These are phyloP conservation scores for Echinochloa phyllopogon DNA, from an alignment of 176 grass and related monocot species.

Conservation along the genomic window DNA sequence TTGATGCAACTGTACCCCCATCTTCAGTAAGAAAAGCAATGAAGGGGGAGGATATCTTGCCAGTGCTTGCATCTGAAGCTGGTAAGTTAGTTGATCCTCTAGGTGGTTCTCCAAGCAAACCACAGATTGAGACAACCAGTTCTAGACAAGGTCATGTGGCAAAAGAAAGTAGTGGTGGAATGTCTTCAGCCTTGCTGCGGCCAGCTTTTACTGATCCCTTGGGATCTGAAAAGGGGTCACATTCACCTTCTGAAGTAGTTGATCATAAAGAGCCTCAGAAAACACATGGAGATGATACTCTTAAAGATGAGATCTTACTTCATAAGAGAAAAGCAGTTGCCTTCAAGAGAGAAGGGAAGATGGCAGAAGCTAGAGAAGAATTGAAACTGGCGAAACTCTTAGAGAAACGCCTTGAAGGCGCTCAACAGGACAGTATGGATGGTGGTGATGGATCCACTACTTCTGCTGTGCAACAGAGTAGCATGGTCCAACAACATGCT, in stretches of 20 bases:
- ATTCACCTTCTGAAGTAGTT: constrained; percentile 36
- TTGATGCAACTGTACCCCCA: constrained; percentile 13
- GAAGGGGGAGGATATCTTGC: background rate
- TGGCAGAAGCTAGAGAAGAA: constrained; percentile 85
- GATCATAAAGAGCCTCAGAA: constrained; percentile 41
- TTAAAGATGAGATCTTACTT: constrained; percentile 76
- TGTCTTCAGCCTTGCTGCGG: background rate
- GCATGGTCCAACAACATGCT: constrained; percentile 41
- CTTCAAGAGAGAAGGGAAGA: constrained; percentile 89
- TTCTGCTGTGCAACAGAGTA: constrained; percentile 35
- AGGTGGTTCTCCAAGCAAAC: constrained; percentile 26
- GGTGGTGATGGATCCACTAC: constrained; percentile 1
- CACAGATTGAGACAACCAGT: background rate
- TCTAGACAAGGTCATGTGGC: background rate
- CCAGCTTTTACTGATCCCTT: constrained; percentile 33
- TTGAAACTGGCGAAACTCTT: constrained; percentile 82
- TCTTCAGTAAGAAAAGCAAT: constrained; percentile 6
- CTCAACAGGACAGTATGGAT: constrained; percentile 40
- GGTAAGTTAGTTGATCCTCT: background rate
- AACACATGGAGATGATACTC: constrained; percentile 48
- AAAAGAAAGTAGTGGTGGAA: constrained; percentile 1
- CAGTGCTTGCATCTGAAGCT: constrained; percentile 4
- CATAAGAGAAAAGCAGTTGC: constrained; percentile 84
- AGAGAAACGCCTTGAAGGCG: constrained; percentile 62
- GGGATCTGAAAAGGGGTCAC: constrained; percentile 37